These are phyloP conservation scores for Gloeophyllum trabeum DNA, from an alignment of 768 basidiomycete species.

Conservation along the genomic window DNA sequence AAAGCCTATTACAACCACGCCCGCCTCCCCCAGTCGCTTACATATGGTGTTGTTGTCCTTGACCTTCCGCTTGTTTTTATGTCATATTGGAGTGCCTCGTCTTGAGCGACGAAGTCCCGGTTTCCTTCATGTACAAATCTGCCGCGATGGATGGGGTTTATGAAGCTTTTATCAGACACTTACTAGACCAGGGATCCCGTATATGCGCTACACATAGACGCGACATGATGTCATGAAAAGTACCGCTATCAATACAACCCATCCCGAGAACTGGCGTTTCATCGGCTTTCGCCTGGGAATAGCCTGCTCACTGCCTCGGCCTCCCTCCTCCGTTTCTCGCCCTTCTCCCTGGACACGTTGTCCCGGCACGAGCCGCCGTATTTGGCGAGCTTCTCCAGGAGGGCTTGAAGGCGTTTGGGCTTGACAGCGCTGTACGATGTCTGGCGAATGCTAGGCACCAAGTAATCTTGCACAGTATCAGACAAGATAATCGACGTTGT, in stretches of 20 bases:
- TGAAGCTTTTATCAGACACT: too few relatives aligned
- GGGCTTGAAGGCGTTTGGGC: constrained; percentile 56
- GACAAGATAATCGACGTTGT: constrained; percentile 63
- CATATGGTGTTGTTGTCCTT: too few relatives aligned
- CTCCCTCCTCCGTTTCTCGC: constrained; percentile 64
- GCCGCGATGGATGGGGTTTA: too few relatives aligned
- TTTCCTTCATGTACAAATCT: too few relatives aligned
- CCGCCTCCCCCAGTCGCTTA: not conserved
- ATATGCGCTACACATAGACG: too few relatives aligned
- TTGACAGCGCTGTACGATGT: constrained; percentile 55
- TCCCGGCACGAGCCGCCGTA: constrained; percentile 58
- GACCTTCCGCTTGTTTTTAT: too few relatives aligned
- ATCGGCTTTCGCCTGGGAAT: constrained; percentile 35
- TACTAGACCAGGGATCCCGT: too few relatives aligned
- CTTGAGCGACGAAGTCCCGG: too few relatives aligned
- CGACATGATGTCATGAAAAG: too few relatives aligned
- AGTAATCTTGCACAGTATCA: constrained; percentile 69
- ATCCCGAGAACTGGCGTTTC: too few relatives aligned
- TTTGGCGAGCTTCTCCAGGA: constrained; percentile 72
- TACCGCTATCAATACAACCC: too few relatives aligned
- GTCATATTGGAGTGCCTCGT: too few relatives aligned
- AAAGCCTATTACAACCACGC: not conserved
- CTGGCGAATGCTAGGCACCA: constrained; percentile 60
- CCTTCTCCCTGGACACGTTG: constrained; percentile 44
- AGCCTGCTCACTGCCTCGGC: constrained; percentile 68